These are phyloP conservation scores for Magnusiomyces ingens DNA, from an alignment of 1,139 yeast genomes.

Conservation along the genomic window DNA sequence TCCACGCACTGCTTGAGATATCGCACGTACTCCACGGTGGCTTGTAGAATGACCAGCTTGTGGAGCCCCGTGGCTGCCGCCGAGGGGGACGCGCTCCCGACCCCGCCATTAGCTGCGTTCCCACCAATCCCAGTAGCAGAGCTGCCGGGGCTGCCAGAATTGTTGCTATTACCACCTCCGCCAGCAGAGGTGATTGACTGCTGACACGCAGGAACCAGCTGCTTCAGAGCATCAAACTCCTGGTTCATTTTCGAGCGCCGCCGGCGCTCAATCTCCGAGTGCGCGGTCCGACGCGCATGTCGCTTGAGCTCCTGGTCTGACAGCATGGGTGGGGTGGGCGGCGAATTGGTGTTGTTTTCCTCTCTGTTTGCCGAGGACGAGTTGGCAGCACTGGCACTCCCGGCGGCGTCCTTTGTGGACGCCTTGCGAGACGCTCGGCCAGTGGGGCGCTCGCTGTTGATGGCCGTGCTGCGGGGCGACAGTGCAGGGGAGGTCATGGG, in stretches of 20 bases:
- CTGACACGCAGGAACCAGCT: constrained; percentile 72
- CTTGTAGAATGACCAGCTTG: constrained; percentile 70
- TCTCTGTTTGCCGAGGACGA: not conserved
- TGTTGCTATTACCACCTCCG: constrained; percentile 15
- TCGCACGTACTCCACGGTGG: constrained; percentile 72
- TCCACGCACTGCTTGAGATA: constrained; percentile 45
- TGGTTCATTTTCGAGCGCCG: constrained; percentile 72
- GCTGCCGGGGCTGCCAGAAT: constrained; percentile 13
- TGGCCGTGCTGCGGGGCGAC: not conserved
- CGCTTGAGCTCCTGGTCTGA: constrained; percentile 42
- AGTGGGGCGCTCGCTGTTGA: not conserved
- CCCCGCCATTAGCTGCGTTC: constrained; percentile 11
- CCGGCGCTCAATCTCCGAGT: constrained; percentile 73
- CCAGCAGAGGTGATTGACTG: constrained; percentile 33
- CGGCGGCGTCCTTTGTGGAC: not conserved
- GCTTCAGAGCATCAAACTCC: constrained; percentile 75
- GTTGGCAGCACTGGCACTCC: not conserved
- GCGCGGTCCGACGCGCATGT: constrained; percentile 54
- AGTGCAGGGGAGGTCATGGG: constrained; percentile 1
- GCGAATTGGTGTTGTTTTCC: not conserved
- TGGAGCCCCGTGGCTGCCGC: constrained; percentile 54
- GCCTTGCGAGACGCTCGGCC: not conserved
- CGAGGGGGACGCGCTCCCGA: constrained; percentile 4
- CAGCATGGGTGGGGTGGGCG: not conserved
- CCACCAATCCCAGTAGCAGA: too few relatives aligned